Evolutionary conservation across 495 filamentous ascomycete species (phyloP).

Genomic region (Penicillium samsonianum): DNA sequence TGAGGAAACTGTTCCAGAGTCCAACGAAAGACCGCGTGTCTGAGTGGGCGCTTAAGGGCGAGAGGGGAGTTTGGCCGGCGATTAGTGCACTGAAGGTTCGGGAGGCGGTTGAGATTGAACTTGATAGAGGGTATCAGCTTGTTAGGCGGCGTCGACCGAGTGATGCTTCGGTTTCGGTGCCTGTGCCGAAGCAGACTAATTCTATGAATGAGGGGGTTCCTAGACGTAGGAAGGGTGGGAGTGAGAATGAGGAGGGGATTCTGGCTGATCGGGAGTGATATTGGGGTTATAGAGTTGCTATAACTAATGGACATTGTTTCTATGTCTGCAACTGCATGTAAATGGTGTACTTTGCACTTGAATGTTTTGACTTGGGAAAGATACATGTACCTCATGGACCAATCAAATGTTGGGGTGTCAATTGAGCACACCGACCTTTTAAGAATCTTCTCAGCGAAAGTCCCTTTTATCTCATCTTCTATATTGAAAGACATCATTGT

Average conservation of each 20-base stretch:
- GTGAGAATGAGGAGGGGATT: slow-evolving; percentile 34
- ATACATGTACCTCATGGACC: no score
- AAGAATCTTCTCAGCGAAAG: no score
- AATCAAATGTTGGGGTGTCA: no score
- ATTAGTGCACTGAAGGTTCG: slow-evolving; percentile 77
- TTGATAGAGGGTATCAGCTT: slow-evolving; percentile 80
- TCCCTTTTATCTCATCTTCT: no score
- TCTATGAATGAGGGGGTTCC: slow-evolving; percentile 36
- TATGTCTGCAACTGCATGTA: background rate
- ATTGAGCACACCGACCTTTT: no score
- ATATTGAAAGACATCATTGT: no score
- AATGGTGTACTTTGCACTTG: background rate
- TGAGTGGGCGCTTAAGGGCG: slow-evolving; percentile 84
- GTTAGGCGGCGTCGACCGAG: slow-evolving; percentile 61
- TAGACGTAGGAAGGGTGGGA: slow-evolving; percentile 27
- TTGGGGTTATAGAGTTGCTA: background rate
- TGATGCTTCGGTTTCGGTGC: slow-evolving; percentile 23
- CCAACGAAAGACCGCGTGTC: slow-evolving; percentile 74
- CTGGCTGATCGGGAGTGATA: slow-evolving; percentile 28
- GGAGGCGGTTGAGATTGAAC: slow-evolving; percentile 83
- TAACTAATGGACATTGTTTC: background rate
- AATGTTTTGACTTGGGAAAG: background rate
- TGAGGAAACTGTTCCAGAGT: slow-evolving; percentile 74
- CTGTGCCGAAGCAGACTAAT: slow-evolving; percentile 16
- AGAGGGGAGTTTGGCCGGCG: slow-evolving; percentile 91